Conservation (phyloP, 225 moss, liverwort and hornwort species). For the Straminergon stramineum region DNA sequence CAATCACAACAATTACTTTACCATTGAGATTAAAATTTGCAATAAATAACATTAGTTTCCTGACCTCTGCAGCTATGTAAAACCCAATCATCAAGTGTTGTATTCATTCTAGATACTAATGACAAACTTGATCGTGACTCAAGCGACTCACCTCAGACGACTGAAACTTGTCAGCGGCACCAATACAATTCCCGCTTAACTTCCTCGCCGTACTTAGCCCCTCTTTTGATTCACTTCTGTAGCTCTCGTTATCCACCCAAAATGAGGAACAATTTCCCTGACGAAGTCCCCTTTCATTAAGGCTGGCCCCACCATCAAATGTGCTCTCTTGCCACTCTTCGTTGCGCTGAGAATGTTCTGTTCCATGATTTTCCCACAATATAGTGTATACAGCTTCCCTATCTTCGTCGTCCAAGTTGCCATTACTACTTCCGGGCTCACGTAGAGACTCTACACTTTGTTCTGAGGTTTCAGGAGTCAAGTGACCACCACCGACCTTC, state of each 20-base stretch:
- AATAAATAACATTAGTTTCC: not conserved
- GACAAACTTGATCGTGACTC: not conserved
- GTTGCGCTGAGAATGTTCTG: conserved; percentile 19
- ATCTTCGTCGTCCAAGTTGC: conserved; percentile 20
- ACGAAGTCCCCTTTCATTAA: conserved; percentile 18
- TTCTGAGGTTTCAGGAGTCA: conserved; percentile 23
- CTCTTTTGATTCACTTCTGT: conserved; percentile 10
- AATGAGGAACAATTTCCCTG: conserved; percentile 22
- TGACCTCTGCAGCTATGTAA: not conserved
- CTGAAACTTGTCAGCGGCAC: conserved; percentile 4
- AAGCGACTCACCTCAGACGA: conserved; percentile 20
- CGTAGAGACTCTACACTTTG: conserved; percentile 25
- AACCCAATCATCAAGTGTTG: not conserved
- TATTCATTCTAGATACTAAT: not conserved
- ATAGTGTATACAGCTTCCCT: conserved; percentile 40
- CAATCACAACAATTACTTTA: not conserved
- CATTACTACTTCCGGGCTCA: conserved; percentile 39
- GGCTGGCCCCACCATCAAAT: conserved; percentile 1
- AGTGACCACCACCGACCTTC: conserved; percentile 8
- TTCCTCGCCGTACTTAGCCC: not conserved
- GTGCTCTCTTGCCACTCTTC: conserved; percentile 43
- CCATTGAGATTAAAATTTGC: not conserved
- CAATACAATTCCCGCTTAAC: conserved; percentile 4
- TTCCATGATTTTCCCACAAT: conserved; percentile 42
- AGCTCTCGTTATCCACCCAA: conserved; percentile 26